A percentile compares a stretch with the other conserved stretches of the same genome.
Evolutionary conservation across 805 yeast species (phyloP).

Genomic region (Sugiyamaella americana): DNA sequence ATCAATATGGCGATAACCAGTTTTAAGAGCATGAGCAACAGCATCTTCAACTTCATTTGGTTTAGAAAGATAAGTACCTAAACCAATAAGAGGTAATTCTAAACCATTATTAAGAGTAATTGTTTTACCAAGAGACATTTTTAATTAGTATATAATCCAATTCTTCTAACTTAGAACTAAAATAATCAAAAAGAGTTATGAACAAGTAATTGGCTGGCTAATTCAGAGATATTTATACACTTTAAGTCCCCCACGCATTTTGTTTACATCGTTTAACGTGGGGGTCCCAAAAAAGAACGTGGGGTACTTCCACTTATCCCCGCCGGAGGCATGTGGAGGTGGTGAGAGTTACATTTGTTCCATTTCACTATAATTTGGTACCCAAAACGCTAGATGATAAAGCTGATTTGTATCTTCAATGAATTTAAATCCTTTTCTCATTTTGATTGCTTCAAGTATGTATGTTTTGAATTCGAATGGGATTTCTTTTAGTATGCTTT

Average conservation of each 20-base stretch:
- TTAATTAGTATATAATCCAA: not conserved
- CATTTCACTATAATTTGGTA: too few species aligned
- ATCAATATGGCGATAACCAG: conserved; percentile 62
- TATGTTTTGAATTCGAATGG: not conserved
- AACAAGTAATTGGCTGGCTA: too few species aligned
- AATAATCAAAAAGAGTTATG: too few species aligned
- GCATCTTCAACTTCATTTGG: conserved; percentile 29
- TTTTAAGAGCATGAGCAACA: conserved; percentile 42
- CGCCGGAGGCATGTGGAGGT: too few species aligned
- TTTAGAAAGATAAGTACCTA: conserved; percentile 44
- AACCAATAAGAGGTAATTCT: conserved; percentile 46
- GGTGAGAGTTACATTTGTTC: too few species aligned
- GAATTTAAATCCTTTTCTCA: not conserved
- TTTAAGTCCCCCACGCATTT: too few species aligned
- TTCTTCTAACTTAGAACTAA: too few species aligned
- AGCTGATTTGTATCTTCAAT: not conserved
- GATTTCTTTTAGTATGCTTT: not conserved
- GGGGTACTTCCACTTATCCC: not conserved
- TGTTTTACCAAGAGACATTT: conserved; percentile 37
- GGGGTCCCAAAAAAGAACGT: not conserved
- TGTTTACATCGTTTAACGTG: too few species aligned
- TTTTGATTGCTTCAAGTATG: not conserved
- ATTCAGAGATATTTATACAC: too few species aligned
- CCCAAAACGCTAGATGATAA: not conserved
- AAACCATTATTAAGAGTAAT: conserved; percentile 38